phyloP scores from a whole-genome alignment of 345 rosid species.

The Zanthoxylum bungeanum region DNA sequence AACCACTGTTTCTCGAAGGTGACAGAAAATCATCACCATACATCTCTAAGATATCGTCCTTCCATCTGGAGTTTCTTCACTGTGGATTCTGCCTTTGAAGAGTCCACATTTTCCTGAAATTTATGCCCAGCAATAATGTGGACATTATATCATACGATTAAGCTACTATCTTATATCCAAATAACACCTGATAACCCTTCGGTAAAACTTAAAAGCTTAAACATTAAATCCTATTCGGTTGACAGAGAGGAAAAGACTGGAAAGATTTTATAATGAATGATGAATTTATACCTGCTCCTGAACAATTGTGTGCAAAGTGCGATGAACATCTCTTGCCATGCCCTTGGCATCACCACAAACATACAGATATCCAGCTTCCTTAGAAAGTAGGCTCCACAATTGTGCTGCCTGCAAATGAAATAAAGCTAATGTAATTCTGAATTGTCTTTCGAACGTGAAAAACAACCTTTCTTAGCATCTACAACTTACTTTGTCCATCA shows the following conservation, averaged over 20 bases:
- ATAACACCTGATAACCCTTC: neutral
- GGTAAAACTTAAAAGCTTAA: neutral
- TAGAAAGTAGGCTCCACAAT: slow-evolving; percentile 50
- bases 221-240: neutral
- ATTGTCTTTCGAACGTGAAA: neutral
- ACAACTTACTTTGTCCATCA: slow-evolving; percentile 66
- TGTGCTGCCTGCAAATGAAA: slow-evolving; percentile 30
- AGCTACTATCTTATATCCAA: neutral
- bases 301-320: slow-evolving; percentile 62
- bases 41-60: slow-evolving; percentile 76
- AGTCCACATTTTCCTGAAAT: slow-evolving; percentile 52
- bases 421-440: neutral
- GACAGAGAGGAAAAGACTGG: neutral
- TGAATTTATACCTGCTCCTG: slow-evolving; percentile 56
- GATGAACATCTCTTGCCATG: slow-evolving; percentile 83
- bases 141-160: neutral
- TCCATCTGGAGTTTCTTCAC: slow-evolving; percentile 72
- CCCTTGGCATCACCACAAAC: slow-evolving; percentile 95
- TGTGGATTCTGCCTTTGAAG: slow-evolving; percentile 57
- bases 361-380: slow-evolving; percentile 61
- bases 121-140: neutral
- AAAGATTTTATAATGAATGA: neutral
- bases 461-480: neutral
- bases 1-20: neutral
- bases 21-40: slow-evolving; percentile 46